Evolutionary conservation across 495 filamentous ascomycete species (phyloP), one percentile per base, ranked within the genome.

Genomic region (Penicillium verhagenii): DNA sequence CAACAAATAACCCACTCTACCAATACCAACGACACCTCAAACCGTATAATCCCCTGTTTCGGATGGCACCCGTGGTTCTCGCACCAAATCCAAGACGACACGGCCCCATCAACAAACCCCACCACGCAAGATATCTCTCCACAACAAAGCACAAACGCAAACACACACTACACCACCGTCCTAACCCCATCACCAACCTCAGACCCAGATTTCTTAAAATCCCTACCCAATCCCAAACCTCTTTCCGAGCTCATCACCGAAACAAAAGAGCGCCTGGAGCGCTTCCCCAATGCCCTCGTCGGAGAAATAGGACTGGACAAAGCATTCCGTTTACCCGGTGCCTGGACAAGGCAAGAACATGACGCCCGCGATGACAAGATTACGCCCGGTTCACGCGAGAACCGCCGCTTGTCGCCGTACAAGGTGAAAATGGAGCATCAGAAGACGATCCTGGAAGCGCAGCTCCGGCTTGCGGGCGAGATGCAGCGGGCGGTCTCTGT

Each of bases 41-140:
- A 60, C 10, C 65, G 58, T 14, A 63, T 96, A 11, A 56, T 97
- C 1, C 93, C 94, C 0, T 86, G 85, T 25, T 98, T 96, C 73
- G 94, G 94, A n/a, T 96, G 93, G 91, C 94, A 98, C 69, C 95
- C 95, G 1, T 98, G 94, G 94, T 98, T 97, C 71, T 94, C 93
- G 1, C 80, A 98, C 66, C 88, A 95, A 57, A 81, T 96, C 51
- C 83, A 84, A 58, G 84, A 92, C 61, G 87, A 91, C 70, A 79
- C 45, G 60, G 63, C 43, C 61, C 68, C 2, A 48, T 69, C 56
- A 42, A 47, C 49, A 47, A 47, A 47, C 14, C 5, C 25, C 5
- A 21, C 52, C 23, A 0, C 52, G 39, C 21, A 45, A 45, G 25
- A 13, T 6, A 47, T 39, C 31, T 25, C 23, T 62, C 67, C n/a